Evolutionary conservation across 257 asterid species (phyloP), one percentile per base, ranked within the genome.

Genomic region (Knoxia roxburghii): DNA sequence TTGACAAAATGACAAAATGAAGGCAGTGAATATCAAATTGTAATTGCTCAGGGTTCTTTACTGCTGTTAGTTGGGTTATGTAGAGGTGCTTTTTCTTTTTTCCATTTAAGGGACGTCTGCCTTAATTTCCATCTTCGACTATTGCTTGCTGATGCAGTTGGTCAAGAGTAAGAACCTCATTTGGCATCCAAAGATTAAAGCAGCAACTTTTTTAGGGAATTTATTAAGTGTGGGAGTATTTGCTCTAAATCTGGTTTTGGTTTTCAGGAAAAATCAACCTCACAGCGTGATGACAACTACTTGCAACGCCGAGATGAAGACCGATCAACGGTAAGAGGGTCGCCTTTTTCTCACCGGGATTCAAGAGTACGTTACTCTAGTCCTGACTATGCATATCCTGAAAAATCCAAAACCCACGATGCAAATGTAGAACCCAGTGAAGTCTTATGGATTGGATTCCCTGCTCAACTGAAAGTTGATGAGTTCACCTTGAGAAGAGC

Each of bases 361-460:
- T 78, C 83, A 59, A 79, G 89, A 81, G 75, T 80, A 60, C 89
- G 89, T 48, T 80, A 76, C 71, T 71, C 77, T 66, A 82, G 81
- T 70, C 87, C 89, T 10, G 97, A 85, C 39, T 70, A 72, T 62
- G 77, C 79, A 20, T 80, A 83, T 76, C 58, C 54, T 20, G 85
- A 76, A 77, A 89, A 82, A 78, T 77, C 89, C 68, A 92, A 74
- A 74, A 79, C 67, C 69, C 77, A 37, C 60, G 86, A 88, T 69
- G 84, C 79, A 76, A 81, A 77, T 71, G 79, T 78, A 68, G 98
- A 89, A 65, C 97, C 93, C 63, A 92, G 97, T 78, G 95, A 87
- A 72, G 96, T 89, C 71, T 81, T 92, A 68, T 92, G 98, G 98
- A 66, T 92, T 24, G 98, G 98, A 74, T 92, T 92, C 80, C 97